These are phyloP conservation scores for Pythium coloratum DNA, from an alignment of 352 stramenopile genomes.

Conservation along the genomic window DNA sequence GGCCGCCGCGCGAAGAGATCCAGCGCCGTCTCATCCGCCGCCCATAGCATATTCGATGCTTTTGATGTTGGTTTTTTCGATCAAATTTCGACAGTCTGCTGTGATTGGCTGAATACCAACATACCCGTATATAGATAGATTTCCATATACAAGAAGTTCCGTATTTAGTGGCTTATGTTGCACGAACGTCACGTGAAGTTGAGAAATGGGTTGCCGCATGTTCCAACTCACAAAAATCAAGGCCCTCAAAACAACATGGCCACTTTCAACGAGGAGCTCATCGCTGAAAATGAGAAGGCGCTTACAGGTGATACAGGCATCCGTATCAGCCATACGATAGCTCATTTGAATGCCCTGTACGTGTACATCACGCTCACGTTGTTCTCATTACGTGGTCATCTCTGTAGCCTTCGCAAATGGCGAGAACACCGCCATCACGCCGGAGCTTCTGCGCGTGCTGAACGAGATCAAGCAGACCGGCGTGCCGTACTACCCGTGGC, in stretches of 20 bases:
- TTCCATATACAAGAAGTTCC: not conserved
- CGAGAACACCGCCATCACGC: constrained; percentile 43
- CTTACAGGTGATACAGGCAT: constrained; percentile 39
- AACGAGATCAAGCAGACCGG: constrained; percentile 70
- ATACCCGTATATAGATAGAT: not conserved
- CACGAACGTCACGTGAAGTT: constrained; percentile 11
- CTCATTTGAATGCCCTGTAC: constrained; percentile 10
- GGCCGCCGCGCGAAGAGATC: constrained; percentile 68
- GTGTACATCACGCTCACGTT: not conserved
- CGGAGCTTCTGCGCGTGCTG: constrained; percentile 58
- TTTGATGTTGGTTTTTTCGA: not conserved
- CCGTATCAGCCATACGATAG: not conserved
- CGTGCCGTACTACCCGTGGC: constrained; percentile 71
- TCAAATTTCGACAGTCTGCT: not conserved
- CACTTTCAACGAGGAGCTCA: constrained; percentile 42
- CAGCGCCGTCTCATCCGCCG: constrained; percentile 68
- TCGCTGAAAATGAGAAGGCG: constrained; percentile 70
- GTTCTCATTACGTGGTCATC: not conserved
- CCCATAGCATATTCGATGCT: constrained; percentile 29
- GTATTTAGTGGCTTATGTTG: constrained; percentile 8
- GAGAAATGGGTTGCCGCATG: constrained; percentile 3
- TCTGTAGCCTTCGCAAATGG: constrained; percentile 53
- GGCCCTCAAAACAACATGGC: constrained; percentile 4
- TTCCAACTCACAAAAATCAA: not conserved
- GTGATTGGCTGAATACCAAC: not conserved